Percentiles rank a stretch among this genome's conserved stretches.
Evolutionary conservation across 2,329 filamentous ascomycete species (phyloP).

Genomic region (Pseudogymnoascus sp.): DNA sequence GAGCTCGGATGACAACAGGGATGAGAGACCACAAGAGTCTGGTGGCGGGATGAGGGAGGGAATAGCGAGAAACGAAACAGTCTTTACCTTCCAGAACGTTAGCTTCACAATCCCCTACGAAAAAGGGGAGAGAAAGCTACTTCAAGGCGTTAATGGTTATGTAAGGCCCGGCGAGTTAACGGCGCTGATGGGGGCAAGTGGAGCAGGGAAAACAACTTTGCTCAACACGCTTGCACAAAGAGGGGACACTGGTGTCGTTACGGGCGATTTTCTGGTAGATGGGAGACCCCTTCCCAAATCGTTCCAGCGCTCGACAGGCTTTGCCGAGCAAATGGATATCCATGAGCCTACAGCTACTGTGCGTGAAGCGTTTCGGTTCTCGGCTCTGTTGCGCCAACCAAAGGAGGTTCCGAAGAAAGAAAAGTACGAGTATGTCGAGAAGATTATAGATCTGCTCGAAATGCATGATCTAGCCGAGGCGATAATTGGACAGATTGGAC

Average conservation of each 20-base stretch:
- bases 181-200: constrained; percentile 53
- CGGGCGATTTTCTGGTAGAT: constrained; percentile 54
- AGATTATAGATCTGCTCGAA: constrained; percentile 59
- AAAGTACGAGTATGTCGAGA: constrained; percentile 60
- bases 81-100: constrained; percentile 48
- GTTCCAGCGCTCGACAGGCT: constrained; percentile 56
- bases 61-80: constrained; percentile 51
- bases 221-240: constrained; percentile 54
- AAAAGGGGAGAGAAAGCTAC: constrained; percentile 47
- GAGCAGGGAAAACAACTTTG: constrained; percentile 58
- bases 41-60: constrained; percentile 33
- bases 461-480: constrained; percentile 76
- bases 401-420: constrained; percentile 45
- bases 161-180: constrained; percentile 53
- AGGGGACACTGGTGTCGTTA: constrained; percentile 56
- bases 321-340: constrained; percentile 57
- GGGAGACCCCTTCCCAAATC: constrained; percentile 46
- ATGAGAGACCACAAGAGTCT: constrained; percentile 17
- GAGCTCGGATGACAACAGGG: constrained; percentile 14
- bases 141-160: constrained; percentile 54
- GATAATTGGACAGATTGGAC: constrained; percentile 76
- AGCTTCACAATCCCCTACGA: constrained; percentile 65
- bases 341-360: constrained; percentile 55
- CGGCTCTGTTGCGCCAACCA: constrained; percentile 50
- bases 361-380: constrained; percentile 55